Conservation (phyloP, 2,329 filamentous ascomycete genomes). For the Byssothecium circinans region DNA sequence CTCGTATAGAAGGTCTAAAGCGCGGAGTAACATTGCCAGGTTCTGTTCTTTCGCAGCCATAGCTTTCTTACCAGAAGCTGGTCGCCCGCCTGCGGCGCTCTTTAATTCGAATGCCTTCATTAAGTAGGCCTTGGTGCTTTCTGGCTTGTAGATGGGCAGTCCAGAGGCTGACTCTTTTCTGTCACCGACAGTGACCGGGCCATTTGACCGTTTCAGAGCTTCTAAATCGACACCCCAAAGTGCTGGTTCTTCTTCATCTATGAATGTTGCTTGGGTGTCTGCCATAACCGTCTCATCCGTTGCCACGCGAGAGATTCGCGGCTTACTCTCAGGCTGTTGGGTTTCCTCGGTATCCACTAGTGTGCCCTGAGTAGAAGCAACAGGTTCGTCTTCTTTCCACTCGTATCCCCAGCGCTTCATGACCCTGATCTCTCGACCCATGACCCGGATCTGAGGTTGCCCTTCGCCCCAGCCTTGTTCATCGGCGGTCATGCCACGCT, state of each 20-base stretch:
- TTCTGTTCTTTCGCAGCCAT: slow-evolving; percentile 69
- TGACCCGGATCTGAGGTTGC: slow-evolving; percentile 70
- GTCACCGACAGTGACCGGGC: slow-evolving; percentile 17
- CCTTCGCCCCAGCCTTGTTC: slow-evolving; percentile 74
- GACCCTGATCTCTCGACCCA: slow-evolving; percentile 74
- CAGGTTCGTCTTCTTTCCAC: slow-evolving; percentile 45
- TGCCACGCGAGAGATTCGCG: slow-evolving; percentile 7
- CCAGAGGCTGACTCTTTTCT: slow-evolving; percentile 40
- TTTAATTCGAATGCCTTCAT: slow-evolving; percentile 61
- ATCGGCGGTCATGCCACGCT: slow-evolving; percentile 65
- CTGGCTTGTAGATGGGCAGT: slow-evolving; percentile 74
- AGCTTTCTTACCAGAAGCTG: slow-evolving; percentile 50
- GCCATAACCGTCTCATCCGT: slow-evolving; percentile 16
- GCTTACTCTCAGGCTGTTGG: not conserved
- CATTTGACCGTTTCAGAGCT: slow-evolving; percentile 53
- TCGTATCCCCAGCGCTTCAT: slow-evolving; percentile 77
- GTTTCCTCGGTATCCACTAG: slow-evolving; percentile 15
- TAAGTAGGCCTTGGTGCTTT: slow-evolving; percentile 64
- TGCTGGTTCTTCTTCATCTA: slow-evolving; percentile 46
- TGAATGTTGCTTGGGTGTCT: slow-evolving; percentile 6
- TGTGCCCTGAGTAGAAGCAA: slow-evolving; percentile 13
- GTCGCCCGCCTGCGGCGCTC: slow-evolving; percentile 23
- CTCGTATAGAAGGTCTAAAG: slow-evolving; percentile 69
- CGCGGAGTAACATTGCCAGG: slow-evolving; percentile 68
- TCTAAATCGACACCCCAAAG: slow-evolving; percentile 63